phyloP scores from a whole-genome alignment of 805 yeast species.

The Yarrowia sp. region DNA sequence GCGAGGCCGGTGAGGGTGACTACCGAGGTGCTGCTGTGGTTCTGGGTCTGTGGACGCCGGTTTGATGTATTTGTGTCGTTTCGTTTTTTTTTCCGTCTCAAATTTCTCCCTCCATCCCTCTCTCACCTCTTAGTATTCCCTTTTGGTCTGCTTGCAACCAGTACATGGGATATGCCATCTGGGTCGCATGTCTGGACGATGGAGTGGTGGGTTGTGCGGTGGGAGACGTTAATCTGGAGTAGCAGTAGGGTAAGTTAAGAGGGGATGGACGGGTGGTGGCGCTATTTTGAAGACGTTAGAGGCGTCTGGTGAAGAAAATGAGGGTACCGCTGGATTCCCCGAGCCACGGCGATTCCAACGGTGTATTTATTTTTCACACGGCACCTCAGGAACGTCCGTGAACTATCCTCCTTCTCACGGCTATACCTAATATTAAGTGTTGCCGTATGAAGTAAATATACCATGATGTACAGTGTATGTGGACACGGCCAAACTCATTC shows the following conservation, averaged over 20 bases:
- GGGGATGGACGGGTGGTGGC: not conserved
- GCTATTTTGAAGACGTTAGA: no score
- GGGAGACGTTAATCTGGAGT: not conserved
- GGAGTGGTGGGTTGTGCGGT: not conserved
- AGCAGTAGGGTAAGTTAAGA: not conserved
- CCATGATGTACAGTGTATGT: no score
- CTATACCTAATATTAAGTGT: no score
- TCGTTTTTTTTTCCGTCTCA: no score
- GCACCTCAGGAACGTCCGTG: no score
- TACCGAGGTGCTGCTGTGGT: not conserved
- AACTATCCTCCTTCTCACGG: no score
- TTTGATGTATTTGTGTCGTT: no score
- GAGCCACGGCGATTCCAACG: not conserved
- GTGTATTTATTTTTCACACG: not conserved
- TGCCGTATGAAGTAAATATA: no score
- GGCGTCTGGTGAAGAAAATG: no score
- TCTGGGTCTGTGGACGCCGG: no score
- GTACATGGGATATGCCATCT: conserved; percentile 28
- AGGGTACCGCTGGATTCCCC: not conserved
- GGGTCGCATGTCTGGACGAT: conserved; percentile 6
- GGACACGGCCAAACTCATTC: no score
- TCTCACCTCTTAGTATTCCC: conserved; percentile 14
- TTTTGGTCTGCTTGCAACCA: conserved; percentile 3
- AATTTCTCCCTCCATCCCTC: not conserved
- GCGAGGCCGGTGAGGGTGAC: not conserved